Conservation (phyloP, 768 basidiomycete genomes). For the Tulasnella calospora region DNA sequence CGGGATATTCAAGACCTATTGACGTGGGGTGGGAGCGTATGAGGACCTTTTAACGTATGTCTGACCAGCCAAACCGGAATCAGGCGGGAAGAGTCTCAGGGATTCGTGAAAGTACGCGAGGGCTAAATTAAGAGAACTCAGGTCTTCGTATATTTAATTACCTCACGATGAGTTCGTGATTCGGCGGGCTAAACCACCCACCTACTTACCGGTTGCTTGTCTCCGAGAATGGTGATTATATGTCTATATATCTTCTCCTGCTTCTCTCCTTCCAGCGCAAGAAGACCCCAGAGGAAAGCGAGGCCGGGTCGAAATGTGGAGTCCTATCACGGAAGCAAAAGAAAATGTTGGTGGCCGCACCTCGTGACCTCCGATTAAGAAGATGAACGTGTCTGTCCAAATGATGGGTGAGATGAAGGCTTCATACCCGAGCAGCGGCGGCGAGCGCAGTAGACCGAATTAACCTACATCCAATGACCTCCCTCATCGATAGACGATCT, state of each 20-base stretch:
- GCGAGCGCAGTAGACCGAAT: not conserved
- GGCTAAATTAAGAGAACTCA: not conserved
- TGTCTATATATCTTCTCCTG: slow-evolving; percentile 21
- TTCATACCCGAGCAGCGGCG: not conserved
- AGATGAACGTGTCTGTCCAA: slow-evolving; percentile 9
- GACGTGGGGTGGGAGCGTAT: not conserved
- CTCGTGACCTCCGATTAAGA: slow-evolving; percentile 21
- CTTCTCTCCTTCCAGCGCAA: slow-evolving; percentile 13
- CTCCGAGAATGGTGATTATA: not conserved
- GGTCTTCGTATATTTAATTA: slow-evolving; percentile 12
- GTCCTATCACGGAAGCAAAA: not conserved
- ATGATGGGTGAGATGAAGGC: not conserved
- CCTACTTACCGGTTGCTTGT: not conserved
- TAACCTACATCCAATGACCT: slow-evolving; percentile 6
- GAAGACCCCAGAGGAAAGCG: slow-evolving; percentile 9
- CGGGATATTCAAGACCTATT: not conserved
- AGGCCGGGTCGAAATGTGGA: not conserved
- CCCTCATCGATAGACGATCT: not conserved
- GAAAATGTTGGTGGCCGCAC: not conserved
- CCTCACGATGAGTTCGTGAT: not conserved
- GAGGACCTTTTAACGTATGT: not conserved
- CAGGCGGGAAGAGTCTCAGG: slow-evolving; percentile 10
- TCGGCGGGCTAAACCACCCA: no score
- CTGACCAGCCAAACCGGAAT: not conserved
- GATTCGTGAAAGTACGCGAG: slow-evolving; percentile 13